Evolutionary conservation across 768 basidiomycete genomes (phyloP).

Genomic region (Rhodosporidiobolus sp.): DNA sequence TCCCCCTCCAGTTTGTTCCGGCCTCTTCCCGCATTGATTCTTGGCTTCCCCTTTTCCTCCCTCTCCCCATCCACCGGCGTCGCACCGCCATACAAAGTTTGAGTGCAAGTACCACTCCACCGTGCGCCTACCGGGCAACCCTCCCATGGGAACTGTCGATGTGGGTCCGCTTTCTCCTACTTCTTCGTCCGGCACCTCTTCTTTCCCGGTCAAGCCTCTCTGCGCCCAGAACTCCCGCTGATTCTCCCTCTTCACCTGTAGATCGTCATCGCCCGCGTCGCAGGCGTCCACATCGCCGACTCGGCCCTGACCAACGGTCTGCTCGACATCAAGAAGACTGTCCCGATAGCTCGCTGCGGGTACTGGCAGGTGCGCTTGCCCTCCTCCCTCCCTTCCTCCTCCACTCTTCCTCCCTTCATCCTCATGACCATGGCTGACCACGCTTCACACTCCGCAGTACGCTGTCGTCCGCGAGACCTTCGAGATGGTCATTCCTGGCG

Average conservation of each 20-base stretch:
- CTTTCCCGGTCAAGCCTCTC: not conserved
- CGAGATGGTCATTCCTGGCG: constrained; percentile 12
- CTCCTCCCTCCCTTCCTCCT: not conserved
- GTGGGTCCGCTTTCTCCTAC: not conserved
- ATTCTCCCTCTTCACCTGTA: not conserved
- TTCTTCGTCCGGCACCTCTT: not conserved
- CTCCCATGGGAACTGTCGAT: not conserved
- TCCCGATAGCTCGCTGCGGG: not conserved
- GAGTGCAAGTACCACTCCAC: constrained; percentile 17
- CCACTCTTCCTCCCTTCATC: not conserved
- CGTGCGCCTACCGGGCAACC: not conserved
- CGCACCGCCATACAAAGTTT: no score
- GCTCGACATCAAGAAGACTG: constrained; percentile 2
- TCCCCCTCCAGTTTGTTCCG: no score
- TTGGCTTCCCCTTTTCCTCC: not conserved
- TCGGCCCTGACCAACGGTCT: constrained; percentile 2
- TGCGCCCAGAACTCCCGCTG: no score
- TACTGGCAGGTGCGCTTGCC: constrained; percentile 9
- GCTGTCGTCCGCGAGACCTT: constrained; percentile 1
- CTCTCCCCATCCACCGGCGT: no score
- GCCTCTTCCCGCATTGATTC: no score
- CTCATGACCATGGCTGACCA: not conserved
- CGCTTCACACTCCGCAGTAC: not conserved
- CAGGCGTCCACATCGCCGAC: constrained; percentile 3
- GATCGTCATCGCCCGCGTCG: not conserved